phyloP scores from a whole-genome alignment of 2,329 filamentous ascomycete genomes.

The Monosporascus sp. region DNA sequence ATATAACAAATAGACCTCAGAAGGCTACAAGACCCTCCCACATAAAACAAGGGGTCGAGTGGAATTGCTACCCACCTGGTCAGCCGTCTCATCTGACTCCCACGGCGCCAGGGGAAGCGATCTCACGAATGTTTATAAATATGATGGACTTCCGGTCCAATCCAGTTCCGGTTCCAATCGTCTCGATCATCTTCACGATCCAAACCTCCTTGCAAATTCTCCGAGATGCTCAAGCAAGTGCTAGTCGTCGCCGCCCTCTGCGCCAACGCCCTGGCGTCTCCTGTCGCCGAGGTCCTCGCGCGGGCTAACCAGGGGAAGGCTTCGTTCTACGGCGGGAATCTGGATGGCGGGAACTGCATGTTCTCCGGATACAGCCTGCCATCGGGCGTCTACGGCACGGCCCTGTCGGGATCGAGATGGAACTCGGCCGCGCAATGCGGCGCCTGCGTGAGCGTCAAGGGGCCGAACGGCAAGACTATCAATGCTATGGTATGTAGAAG shows the following conservation, averaged over 20 bases:
- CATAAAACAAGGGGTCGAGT: no score
- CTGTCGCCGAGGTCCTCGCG: neutral
- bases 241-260: neutral
- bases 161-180: no score
- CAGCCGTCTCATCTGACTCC: no score
- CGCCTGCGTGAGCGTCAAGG: slow-evolving; percentile 54
- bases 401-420: slow-evolving; percentile 56
- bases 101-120: no score
- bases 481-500: slow-evolving; percentile 53
- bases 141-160: no score
- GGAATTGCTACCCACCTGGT: no score
- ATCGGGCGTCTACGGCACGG: slow-evolving; percentile 53
- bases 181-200: no score
- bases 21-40: no score
- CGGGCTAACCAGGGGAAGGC: neutral
- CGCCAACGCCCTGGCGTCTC: neutral
- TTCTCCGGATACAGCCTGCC: slow-evolving; percentile 60
- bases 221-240: neutral
- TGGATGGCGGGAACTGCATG: slow-evolving; percentile 56
- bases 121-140: no score
- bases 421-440: slow-evolving; percentile 51
- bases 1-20: no score
- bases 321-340: slow-evolving; percentile 49
- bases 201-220: neutral
- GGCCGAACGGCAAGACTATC: slow-evolving; percentile 50